Base-by-base conservation (phyloP, 192 early-diverging fungal genomes). In the Mortierella alpina region DNA sequence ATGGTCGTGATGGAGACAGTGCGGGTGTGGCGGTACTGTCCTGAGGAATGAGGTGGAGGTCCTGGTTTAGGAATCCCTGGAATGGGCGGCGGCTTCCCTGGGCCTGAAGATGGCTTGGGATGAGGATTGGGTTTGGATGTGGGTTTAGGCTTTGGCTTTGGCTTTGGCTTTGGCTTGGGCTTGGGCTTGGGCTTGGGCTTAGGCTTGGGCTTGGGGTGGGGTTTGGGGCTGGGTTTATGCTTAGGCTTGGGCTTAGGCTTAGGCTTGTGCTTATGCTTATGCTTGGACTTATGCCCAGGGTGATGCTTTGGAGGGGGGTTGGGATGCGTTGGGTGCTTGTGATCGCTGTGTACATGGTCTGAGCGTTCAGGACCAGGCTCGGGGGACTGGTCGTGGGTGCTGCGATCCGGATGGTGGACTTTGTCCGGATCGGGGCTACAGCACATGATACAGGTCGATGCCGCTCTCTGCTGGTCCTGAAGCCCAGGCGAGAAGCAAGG, bases 81-180 rank as follows among this genome's bases (percentile, higher is more conserved):
- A 15, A 10, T 56, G 15, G 54, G 54, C 41, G 31, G 13, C 31
- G 58, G 58, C 22, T 59, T 59, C 40, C 31, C 31, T 31, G 31
- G 31, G 31, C 31, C 31, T 31, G 58, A 7, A 5, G 49, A 40
- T 41, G 63, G 63, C n/a, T 54, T 40, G 7, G 47, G 60, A 39
- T 39, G 42, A 59, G 13, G 61, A 20, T 45, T 5, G 4, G 68
- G 6, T 0, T 18, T 61, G 50, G 44, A 6, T 40, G 52, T 60
- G 5, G 59, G 59, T 31, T 63, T 50, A 5, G 60, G 57, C 17
- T 61, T 70, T 13, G 68, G 68, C 15, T 70, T 70, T 14, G 23
- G 59, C 18, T 55, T 39, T 17, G 54, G 67, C 54, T 68, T 57
- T 7, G 7, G 66, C 6, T 12, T 57, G 2, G 70, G 61, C 39